These are phyloP conservation scores for Umbellularia californica DNA, from an alignment of 164 flowering plant genomes.

Conservation along the genomic window DNA sequence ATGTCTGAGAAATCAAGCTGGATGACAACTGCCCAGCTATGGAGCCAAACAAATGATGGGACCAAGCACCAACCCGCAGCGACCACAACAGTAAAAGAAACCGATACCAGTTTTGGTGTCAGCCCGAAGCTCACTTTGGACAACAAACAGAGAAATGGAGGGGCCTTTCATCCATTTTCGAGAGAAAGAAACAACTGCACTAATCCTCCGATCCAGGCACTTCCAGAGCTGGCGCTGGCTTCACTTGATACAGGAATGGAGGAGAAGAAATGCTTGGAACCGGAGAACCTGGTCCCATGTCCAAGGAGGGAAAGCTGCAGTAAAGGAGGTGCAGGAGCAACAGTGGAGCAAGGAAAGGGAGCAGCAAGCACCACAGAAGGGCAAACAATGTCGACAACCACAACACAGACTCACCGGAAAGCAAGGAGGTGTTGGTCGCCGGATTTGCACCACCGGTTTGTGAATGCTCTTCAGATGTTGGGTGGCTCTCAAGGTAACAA, in stretches of 20 bases:
- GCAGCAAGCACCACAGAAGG: slow-evolving; percentile 22
- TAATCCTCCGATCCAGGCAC: slow-evolving; percentile 21
- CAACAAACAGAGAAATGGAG: slow-evolving; percentile 63
- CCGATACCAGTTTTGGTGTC: slow-evolving; percentile 34
- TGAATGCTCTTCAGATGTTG: slow-evolving; percentile 92
- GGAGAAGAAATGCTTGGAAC: slow-evolving; percentile 38
- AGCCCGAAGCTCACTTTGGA: slow-evolving; percentile 53
- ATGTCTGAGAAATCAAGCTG: slow-evolving; percentile 71
- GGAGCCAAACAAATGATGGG: slow-evolving; percentile 64
- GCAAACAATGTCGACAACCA: slow-evolving; percentile 20
- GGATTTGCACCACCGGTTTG: slow-evolving; percentile 90
- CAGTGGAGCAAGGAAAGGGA: slow-evolving; percentile 33
- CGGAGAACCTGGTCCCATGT: slow-evolving; percentile 26
- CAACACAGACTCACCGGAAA: slow-evolving; percentile 65
- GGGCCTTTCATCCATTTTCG: slow-evolving; percentile 84
- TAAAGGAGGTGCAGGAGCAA: slow-evolving; percentile 23
- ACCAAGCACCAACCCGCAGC: slow-evolving; percentile 30
- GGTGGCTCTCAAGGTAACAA: slow-evolving; percentile 95
- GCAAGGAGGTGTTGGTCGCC: slow-evolving; percentile 99
- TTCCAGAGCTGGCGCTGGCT: slow-evolving; percentile 70
- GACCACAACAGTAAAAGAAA: slow-evolving; percentile 27
- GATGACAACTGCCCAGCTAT: slow-evolving; percentile 87
- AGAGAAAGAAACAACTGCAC: slow-evolving; percentile 48
- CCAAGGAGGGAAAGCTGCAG: slow-evolving; percentile 32
- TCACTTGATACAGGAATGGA: slow-evolving; percentile 40